phyloP scores from a whole-genome alignment of 768 basidiomycete species.

The Trametes coccinea region DNA sequence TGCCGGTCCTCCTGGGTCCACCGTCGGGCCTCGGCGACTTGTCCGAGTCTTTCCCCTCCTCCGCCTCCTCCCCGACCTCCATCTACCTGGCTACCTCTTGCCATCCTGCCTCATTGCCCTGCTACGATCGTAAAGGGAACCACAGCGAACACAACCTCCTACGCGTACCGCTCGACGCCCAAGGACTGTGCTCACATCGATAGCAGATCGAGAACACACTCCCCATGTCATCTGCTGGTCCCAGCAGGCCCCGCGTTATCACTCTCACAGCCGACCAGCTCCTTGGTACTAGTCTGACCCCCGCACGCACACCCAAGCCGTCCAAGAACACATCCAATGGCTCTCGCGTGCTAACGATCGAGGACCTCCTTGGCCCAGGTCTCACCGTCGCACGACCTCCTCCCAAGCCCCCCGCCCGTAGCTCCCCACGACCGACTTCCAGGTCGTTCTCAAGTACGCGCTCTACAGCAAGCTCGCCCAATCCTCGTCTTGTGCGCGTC shows the following conservation, averaged over 20 bases:
- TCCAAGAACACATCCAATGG: conserved; percentile 4
- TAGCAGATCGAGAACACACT: too few species aligned
- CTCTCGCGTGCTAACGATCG: conserved; percentile 12
- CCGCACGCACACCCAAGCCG: conserved; percentile 7
- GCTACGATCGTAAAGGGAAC: too few species aligned
- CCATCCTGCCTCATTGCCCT: too few species aligned
- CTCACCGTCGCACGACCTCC: conserved; percentile 14
- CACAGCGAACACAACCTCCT: too few species aligned
- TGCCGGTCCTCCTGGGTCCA: too few species aligned
- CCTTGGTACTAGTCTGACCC: conserved; percentile 16
- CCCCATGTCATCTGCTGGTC: conserved; percentile 6
- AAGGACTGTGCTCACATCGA: too few species aligned
- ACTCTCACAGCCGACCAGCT: conserved; percentile 22
- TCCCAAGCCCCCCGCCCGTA: not conserved
- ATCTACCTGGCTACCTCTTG: too few species aligned
- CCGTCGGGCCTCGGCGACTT: too few species aligned
- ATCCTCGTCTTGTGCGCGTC: conserved; percentile 8
- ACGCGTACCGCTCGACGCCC: too few species aligned
- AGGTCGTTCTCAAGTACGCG: not conserved
- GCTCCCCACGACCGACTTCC: not conserved
- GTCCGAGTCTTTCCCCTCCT: not conserved
- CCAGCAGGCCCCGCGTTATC: conserved; percentile 13
- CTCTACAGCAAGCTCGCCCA: not conserved
- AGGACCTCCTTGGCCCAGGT: conserved; percentile 17
- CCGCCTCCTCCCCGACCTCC: not conserved